Base-by-base conservation (phyloP, 2,329 filamentous ascomycete genomes). In the Falciphora oryzae region DNA sequence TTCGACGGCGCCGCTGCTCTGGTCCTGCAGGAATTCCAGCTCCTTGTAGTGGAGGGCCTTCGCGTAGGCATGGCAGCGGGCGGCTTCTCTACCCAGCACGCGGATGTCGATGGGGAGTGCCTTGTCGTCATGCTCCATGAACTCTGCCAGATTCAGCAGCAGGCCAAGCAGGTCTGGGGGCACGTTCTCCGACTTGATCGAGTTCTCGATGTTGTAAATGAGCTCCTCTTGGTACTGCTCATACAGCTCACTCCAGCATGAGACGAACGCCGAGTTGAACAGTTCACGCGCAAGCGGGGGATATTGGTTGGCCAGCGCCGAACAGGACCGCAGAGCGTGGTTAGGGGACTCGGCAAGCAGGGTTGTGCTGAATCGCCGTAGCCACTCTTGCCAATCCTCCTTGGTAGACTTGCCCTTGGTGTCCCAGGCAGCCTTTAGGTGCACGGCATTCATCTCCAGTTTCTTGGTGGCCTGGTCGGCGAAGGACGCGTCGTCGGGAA, bases 81-180 rank as follows among this genome's bases (percentile, higher is more conserved):
- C 94, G 61, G 95, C 95, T 75, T 98, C 96, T 73, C 94, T 90
- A 38, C 96, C 96, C 14, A 99, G 84, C 13, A 95, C 93, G 61
- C 95, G 85, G 68, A 99, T 97, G 73, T 99, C 96, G 67, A 99
- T 99, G 1, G 95, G 95, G 63, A 99, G 80, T 18, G 96, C 94
- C 76, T 99, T 99, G 75, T 99, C 95, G 71, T 99, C 96, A 73
- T 99, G 95, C 74, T 99, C 95, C 95, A 99, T 99, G 75, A 99
- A 99, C 74, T 99, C 95, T 28, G 95, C 95, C 62, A 99, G 83
- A 72, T 99, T 99, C 61, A 99, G 86, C 32, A 99, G 82, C 62
- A 97, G 89, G 66, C 97, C 94, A 11, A 99, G 81, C 69, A 99
- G 89, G 75, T 99, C 96, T 0, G 96, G 95, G 0, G 95, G 94